phyloP scores from a whole-genome alignment of 192 early-diverging fungal species.

The Phlyctochytrium arcticum region DNA sequence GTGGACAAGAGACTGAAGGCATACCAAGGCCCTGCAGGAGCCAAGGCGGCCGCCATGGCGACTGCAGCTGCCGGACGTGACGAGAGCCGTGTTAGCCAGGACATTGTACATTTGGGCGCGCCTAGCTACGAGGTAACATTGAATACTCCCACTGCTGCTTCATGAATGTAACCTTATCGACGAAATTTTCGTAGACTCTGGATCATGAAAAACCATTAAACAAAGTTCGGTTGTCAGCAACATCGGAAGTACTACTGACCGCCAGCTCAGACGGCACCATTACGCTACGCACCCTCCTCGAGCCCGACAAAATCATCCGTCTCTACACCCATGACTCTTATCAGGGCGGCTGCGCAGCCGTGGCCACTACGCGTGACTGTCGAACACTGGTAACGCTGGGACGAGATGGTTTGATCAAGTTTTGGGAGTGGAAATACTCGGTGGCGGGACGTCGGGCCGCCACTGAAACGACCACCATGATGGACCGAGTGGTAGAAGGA shows the following conservation, averaged over 20 bases:
- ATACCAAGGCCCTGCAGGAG: conserved; percentile 22
- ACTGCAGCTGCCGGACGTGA: background rate
- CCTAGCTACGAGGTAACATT: conserved; percentile 23
- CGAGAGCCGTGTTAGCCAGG: background rate
- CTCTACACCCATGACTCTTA: conserved; percentile 42
- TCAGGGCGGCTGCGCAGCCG: conserved; percentile 34
- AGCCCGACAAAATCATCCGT: conserved; percentile 43
- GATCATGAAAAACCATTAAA: conserved; percentile 34
- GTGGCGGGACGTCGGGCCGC: conserved; percentile 35
- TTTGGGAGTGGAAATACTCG: conserved; percentile 49
- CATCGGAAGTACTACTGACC: conserved; percentile 44
- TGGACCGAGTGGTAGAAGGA: conserved; percentile 22
- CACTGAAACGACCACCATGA: conserved; percentile 31
- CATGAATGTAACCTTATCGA: background rate
- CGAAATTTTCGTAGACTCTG: conserved; percentile 17
- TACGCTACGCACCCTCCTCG: conserved; percentile 42
- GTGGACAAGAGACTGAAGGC: conserved; percentile 36
- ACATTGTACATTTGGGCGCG: conserved; percentile 21
- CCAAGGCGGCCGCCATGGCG: background rate
- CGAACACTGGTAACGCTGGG: conserved; percentile 36
- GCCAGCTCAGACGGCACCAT: conserved; percentile 40
- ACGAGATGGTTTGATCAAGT: conserved; percentile 34
- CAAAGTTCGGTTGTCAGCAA: conserved; percentile 14
- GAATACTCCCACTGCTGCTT: background rate
- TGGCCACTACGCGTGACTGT: conserved; percentile 34